Evolutionary conservation across 495 filamentous ascomycete genomes (phyloP), one percentile per base, ranked within the genome.

Genomic region (Arthonia radiata): DNA sequence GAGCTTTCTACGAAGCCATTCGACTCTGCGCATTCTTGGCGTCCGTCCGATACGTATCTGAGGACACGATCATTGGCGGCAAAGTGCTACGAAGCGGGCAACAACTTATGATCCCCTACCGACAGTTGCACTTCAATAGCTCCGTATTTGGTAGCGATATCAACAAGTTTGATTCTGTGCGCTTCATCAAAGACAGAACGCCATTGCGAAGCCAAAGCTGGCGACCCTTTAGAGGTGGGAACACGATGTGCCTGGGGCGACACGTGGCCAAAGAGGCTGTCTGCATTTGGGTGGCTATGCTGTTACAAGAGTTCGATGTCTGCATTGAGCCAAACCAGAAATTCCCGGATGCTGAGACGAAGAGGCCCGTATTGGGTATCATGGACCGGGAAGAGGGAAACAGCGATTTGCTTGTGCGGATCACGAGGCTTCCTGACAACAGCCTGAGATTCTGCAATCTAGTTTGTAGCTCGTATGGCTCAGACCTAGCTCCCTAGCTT

Each of bases 211-310:
- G 21, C 19, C 26, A 31, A 3, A 35, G 33, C 13, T 45, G 39
- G 33, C 27, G 40, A n/a, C 44, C 46, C 7, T 49, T 45, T 24
- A 44, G 46, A 0, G 46, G 37, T 5, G 46, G 46, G 11, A 33
- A 31, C 11, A 45, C 41, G 4, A 35, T 29, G 31, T 49, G 46
- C 30, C 41, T 36, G n/a, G 46, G 46, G 4, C 23, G 44, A 4
- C 37, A 37, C 24, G 15, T 44, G 16, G 43, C 43, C 0, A 31
- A 34, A 21, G 29, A 29, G 28, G 30, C 23, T 5, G 32, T 39
- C 0, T 27, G 32, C 5, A 21, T 24, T 2, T 45, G 43, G 30
- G 38, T 50, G 13, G 42, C 44, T 17, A 38, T 30, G 24, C 13
- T 42, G 18, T 28, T 47, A 14, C 18, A 21, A 1, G 29, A 41